Percentiles rank a stretch among this genome's conserved stretches.
Evolutionary conservation across 73 alveolate species (phyloP).

Genomic region (Tetrahymena borealis): DNA sequence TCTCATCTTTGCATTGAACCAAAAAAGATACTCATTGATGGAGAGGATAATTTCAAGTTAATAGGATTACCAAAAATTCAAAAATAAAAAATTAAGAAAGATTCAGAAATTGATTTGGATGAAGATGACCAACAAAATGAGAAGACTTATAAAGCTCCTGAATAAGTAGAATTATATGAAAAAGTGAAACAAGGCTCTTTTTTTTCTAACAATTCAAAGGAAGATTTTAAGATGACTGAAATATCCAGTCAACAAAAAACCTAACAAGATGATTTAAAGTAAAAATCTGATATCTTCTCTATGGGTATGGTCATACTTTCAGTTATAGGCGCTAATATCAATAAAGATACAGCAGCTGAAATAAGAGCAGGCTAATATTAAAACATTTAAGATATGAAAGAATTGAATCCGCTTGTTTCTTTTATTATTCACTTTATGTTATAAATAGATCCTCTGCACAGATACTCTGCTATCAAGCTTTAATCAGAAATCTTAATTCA

Average conservation of each 20-base stretch:
- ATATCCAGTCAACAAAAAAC: background rate
- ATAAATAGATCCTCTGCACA: background rate
- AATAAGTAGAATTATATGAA: background rate
- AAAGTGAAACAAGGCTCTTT: background rate
- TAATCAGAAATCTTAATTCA: background rate
- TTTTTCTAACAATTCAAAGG: background rate
- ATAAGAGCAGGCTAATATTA: background rate
- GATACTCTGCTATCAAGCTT: background rate
- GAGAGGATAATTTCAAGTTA: background rate
- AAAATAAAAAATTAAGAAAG: background rate
- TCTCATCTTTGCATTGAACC: background rate
- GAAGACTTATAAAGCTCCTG: background rate
- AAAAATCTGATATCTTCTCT: background rate
- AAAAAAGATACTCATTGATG: background rate
- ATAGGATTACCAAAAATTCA: background rate
- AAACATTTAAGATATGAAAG: background rate
- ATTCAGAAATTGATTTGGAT: background rate
- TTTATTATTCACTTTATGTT: background rate
- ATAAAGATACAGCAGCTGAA: background rate
- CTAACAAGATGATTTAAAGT: background rate
- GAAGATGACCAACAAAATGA: background rate
- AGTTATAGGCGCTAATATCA: background rate
- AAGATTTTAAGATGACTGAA: background rate
- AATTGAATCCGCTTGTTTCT: background rate
- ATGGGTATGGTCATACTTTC: background rate